Evolutionary conservation across 306 rosid species (phyloP), one percentile per base, ranked within the genome.

Genomic region (Cucumis melo): DNA sequence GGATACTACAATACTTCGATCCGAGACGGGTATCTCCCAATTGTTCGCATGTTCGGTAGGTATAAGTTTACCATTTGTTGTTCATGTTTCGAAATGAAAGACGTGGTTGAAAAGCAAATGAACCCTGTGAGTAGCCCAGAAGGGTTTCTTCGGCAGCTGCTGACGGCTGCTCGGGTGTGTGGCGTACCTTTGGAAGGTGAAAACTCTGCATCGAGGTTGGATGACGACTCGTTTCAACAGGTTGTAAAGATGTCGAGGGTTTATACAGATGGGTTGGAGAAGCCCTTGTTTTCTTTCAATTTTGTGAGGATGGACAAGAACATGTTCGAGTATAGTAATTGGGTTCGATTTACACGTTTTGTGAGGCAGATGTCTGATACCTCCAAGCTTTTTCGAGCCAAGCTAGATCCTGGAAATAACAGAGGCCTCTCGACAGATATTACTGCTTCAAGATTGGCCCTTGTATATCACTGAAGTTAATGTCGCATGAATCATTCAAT

Each of bases 171-270:
- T 50, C 87, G 93, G 89, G 83, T 85, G 60, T 89, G 87, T 79
- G 98, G 89, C 67, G 61, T 93, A 81, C 84, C 93, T 34, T 83
- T 93, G 11, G 93, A 93, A 82, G 98, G 95, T 53, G 97, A 93
- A 79, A 89, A 86, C 79, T 82, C 78, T 20, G 82, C 88, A 17
- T 32, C 85, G 44, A 77, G 82, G 79, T 80, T 91, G 85, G 94
- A 88, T 56, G 88, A 88, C 21, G 77, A 79, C 6, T 78, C 88
- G 2, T 87, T 88, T 77, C 54, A 73, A 72, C 98, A 93, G 84
- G 89, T 89, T 79, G 85, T 89, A 73, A 82, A 85, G 88, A 89
- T 91, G 97, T 87, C 95, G 7, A 89, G 84, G 80, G 86, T 82
- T 54, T 89, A 85, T 87, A 75, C 92, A 1, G 74, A 83, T 39